Conservation (phyloP, 371 early-diverging fungal genomes). For the Rhizomucor miehei region DNA sequence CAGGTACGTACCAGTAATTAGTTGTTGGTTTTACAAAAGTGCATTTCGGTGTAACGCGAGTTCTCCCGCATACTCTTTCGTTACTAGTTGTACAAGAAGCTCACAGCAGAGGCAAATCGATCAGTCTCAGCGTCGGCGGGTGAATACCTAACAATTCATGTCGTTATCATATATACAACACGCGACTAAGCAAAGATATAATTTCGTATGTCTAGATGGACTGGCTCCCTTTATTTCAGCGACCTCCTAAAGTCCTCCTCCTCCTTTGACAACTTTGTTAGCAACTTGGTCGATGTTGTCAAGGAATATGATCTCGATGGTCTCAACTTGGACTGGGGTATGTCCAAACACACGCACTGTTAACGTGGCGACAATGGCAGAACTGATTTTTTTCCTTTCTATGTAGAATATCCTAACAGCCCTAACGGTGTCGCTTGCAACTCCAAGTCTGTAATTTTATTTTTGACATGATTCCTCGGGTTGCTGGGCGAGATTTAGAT, state of each 20-base stretch:
- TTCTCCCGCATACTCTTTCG: background rate
- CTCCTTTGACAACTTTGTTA: constrained; percentile 19
- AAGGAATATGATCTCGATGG: constrained; percentile 55
- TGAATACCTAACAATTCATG: constrained; percentile 14
- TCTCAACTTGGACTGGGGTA: constrained; percentile 59
- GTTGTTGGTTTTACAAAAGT: background rate
- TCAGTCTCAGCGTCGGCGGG: constrained; percentile 46
- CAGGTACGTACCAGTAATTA: too few species aligned
- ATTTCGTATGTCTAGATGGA: constrained; percentile 38
- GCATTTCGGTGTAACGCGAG: background rate
- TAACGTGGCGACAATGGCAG: too few species aligned
- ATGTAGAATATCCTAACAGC: constrained; percentile 45
- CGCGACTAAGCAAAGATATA: background rate
- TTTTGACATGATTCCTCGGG: too few species aligned
- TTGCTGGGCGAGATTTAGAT: too few species aligned
- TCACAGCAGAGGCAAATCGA: constrained; percentile 29
- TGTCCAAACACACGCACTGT: background rate
- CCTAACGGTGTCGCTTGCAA: constrained; percentile 39
- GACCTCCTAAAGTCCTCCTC: constrained; percentile 12
- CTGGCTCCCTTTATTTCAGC: constrained; percentile 38
- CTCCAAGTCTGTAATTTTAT: constrained; percentile 17
- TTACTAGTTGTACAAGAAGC: constrained; percentile 33
- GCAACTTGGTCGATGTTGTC: constrained; percentile 27
- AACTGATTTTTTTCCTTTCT: too few species aligned
- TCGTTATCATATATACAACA: background rate